Evolutionary conservation across 73 alveolate species (phyloP), one percentile per base, ranked within the genome.

Genomic region (Blepharisma stoltei): DNA sequence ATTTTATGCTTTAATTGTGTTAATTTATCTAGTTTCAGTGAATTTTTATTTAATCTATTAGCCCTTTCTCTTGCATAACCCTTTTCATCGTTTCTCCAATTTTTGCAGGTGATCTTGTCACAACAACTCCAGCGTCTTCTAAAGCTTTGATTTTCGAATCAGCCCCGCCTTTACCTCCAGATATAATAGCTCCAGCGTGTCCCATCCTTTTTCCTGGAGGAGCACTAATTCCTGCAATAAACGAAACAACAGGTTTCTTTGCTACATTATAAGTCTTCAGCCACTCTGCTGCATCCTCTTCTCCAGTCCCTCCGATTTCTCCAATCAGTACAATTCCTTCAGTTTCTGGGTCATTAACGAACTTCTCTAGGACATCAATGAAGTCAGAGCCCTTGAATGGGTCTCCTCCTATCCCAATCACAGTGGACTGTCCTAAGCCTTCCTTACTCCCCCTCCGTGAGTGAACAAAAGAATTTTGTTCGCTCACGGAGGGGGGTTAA

Each of bases 141-240:
- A 89, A 78, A 1, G 93, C 92, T 43, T 67, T 60, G 70, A 89
- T 88, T 87, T 93, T 92, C 81, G 88, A 94, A 53, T 92, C 86
- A 54, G 97, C 99, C 55, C 85, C 81, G 54, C 97, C 96, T 94
- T 94, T 94, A 78, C 97, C 98, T 77, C 99, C 97, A 8, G 97
- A 88, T 81, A 95, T 95, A 86, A 95, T 95, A 84, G 99, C 99
- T 68, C 99, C 99, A 38, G 99, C 99, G 82, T 95, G 99, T 52
- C 99, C 99, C 98, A 93, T 93, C 85, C 99, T 90, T 86, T 90
- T 90, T 69, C 92, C 96, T 54, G 97, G 97, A 11, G 97, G 98
- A 25, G 96, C 97, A 43, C 93, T 83, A 49, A 89, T 55, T 67
- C 97, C 99, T 20, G 99, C 99, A 70, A 95, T 95, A 86, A 95